Base-by-base conservation (phyloP, 2,329 filamentous ascomycete species). In the Fusarium redolens region DNA sequence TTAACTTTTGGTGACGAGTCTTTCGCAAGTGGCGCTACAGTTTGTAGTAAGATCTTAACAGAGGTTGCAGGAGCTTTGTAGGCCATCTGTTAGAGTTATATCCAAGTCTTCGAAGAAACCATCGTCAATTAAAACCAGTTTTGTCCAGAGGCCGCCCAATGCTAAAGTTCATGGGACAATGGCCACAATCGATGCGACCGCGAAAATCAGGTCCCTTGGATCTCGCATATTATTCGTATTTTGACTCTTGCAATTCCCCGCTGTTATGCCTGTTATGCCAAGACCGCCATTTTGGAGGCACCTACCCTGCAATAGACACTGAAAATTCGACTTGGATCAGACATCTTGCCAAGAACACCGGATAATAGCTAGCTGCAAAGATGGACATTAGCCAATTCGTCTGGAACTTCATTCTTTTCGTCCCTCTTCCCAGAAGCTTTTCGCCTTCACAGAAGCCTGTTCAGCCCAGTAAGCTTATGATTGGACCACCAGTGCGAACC, bases 401-500 rank as follows among this genome's bases (percentile, higher is more conserved):
- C 20, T 9, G 2, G 4, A 17, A 31, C 2, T 25, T 31, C 33
- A 35, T 35, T 14, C 7, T 11, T 35, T 20, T 25, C 1, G 15
- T 25, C 22, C 13, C 4, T 15, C 7, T 52, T 52, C 25, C 3
- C 6, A n/a, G 10, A n/a, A n/a, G 17, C 22, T 4, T 25, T 20
- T 9, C 22, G 9, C 28, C 17, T 15, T 12, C 5, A 33, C 2
- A 35, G 4, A 35, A 11, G 8, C 11, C 7, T 17, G 20, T n/a
- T 14, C 11, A 45, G 25, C 43, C 11, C 25, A 0, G 11, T 11
- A 22, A 10, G 6, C 4, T 3, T 20, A 18, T 18, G 20, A 33
- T 50, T 12, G 0, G 8, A 13, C 11, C 0, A 11, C 5, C 1
- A 9, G 4, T 4, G 22, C 4, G 2, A 13, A n/a, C 0, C 1